These are phyloP conservation scores for Margaritispora aquatica DNA, from an alignment of 495 filamentous ascomycete species.

Conservation along the genomic window DNA sequence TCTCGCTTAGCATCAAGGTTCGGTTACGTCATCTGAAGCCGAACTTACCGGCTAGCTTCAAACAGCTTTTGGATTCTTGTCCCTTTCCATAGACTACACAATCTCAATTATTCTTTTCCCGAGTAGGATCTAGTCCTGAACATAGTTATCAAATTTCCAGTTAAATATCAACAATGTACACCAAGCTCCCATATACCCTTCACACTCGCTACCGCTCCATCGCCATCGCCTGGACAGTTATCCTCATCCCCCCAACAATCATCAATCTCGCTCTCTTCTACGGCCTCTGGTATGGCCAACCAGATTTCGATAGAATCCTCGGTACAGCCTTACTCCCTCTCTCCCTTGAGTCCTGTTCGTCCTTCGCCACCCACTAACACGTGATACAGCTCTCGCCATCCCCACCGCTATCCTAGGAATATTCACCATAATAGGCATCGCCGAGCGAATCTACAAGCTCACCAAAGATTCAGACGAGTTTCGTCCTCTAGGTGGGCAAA, in stretches of 20 bases:
- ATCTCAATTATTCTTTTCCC: neutral
- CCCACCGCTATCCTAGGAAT: constrained; percentile 17
- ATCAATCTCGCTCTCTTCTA: constrained; percentile 18
- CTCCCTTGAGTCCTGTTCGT: neutral
- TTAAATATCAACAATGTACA: neutral
- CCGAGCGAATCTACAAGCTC: constrained; percentile 15
- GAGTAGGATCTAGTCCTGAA: too few relatives aligned
- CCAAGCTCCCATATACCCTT: constrained; percentile 17
- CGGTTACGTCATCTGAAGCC: neutral
- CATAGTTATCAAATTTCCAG: too few relatives aligned
- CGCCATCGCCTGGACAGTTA: constrained; percentile 17
- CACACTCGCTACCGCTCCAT: constrained; percentile 14
- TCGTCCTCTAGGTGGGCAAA: constrained; percentile 8
- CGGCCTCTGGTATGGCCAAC: constrained; percentile 15
- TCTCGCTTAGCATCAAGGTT: neutral
- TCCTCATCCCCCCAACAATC: constrained; percentile 17
- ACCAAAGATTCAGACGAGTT: constrained; percentile 8
- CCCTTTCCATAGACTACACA: neutral
- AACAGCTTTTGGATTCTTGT: neutral
- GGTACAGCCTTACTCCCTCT: constrained; percentile 2
- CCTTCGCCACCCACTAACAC: neutral
- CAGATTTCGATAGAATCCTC: constrained; percentile 10
- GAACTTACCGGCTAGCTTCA: neutral
- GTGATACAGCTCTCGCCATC: constrained; percentile 14
- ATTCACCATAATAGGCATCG: constrained; percentile 14